Percentiles rank a stretch among this genome's conserved stretches.
Evolutionary conservation across 805 yeast species (phyloP).

Genomic region (Yueomyces sinensis): DNA sequence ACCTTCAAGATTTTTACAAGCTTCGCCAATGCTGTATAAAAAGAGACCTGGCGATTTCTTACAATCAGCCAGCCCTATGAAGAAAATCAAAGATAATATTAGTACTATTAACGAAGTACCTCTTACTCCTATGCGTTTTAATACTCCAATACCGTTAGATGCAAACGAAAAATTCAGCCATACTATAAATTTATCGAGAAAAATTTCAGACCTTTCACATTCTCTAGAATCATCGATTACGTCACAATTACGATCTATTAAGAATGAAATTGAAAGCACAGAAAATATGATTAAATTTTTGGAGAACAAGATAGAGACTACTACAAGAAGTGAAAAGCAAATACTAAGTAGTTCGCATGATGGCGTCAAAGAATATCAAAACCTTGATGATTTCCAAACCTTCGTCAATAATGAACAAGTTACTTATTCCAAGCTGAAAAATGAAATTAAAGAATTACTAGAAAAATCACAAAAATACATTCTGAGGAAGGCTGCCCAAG

Average conservation of each 20-base stretch:
- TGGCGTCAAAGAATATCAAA: neutral
- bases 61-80: neutral
- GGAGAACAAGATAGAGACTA: neutral
- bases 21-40: conserved; percentile 11
- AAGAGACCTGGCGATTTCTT: neutral
- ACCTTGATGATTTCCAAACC: neutral
- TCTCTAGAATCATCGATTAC: neutral
- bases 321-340: neutral
- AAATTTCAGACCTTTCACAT: neutral
- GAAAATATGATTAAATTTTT: conserved; percentile 1
- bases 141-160: neutral
- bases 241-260: conserved; percentile 1
- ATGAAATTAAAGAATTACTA: neutral
- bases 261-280: conserved; percentile 7
- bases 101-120: neutral
- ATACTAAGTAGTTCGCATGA: neutral
- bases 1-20: conserved; percentile 7
- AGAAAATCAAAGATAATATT: neutral
- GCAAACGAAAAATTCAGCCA: neutral
- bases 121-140: neutral
- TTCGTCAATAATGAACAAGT: neutral
- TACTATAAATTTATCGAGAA: neutral
- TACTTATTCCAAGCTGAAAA: neutral
- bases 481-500: neutral
- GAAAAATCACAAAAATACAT: neutral